phyloP scores from a whole-genome alignment of 768 basidiomycete species.

The Pulveroboletus frians region DNA sequence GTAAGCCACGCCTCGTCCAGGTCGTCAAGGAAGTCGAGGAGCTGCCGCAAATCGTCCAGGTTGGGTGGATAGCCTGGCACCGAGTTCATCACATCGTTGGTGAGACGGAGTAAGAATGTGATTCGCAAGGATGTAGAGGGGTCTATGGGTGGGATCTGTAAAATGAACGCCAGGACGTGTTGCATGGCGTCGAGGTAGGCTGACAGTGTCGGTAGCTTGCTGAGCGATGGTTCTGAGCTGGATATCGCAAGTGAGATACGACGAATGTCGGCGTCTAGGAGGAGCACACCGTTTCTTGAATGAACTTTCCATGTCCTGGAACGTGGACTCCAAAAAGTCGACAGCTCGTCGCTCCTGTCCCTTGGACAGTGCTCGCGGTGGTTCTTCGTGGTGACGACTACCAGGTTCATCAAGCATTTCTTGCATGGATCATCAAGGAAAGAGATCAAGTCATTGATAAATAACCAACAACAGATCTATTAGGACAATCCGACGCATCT shows the following conservation, averaged over 20 bases:
- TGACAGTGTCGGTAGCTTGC: slow-evolving; percentile 51
- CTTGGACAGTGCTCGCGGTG: slow-evolving; percentile 36
- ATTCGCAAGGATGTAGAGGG: slow-evolving; percentile 65
- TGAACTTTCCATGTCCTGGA: slow-evolving; percentile 60
- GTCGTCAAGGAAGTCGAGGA: slow-evolving; percentile 66
- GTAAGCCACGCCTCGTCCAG: slow-evolving; percentile 72
- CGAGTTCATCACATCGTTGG: slow-evolving; percentile 56
- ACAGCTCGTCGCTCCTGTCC: slow-evolving; percentile 61
- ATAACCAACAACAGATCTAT: slow-evolving; percentile 19
- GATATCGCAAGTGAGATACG: neutral
- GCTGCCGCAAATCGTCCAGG: slow-evolving; percentile 40
- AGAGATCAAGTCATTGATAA: slow-evolving; percentile 4
- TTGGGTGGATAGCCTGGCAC: slow-evolving; percentile 57
- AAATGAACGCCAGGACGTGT: slow-evolving; percentile 52
- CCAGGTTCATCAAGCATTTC: neutral
- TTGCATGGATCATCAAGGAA: neutral
- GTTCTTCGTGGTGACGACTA: neutral
- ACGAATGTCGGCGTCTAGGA: neutral
- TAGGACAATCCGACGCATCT: slow-evolving; percentile 52
- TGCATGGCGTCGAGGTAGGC: slow-evolving; percentile 57
- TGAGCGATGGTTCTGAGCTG: slow-evolving; percentile 34
- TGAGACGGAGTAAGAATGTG: slow-evolving; percentile 65
- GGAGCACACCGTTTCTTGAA: slow-evolving; percentile 68
- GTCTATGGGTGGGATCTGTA: slow-evolving; percentile 71
- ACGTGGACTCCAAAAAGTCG: slow-evolving; percentile 59